Percentiles rank a stretch among this genome's conserved stretches.
Evolutionary conservation across 129 eudicot species (phyloP).

Genomic region (Apium graveolens): DNA sequence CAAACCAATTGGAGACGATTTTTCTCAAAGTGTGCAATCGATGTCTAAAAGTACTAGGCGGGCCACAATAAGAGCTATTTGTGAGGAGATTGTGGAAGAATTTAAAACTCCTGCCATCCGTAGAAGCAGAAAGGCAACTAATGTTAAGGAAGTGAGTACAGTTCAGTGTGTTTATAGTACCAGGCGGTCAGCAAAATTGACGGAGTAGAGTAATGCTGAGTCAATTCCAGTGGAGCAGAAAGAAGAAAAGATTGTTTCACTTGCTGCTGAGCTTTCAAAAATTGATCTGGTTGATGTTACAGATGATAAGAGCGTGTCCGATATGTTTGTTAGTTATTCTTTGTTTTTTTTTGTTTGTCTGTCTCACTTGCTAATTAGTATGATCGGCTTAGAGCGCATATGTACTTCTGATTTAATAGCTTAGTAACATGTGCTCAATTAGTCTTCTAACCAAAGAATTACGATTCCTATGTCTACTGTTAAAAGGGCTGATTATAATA

Average conservation of each 20-base stretch:
- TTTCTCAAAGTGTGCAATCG: conserved; percentile 2
- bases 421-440: too few species aligned
- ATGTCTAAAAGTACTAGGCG: conserved; percentile 31
- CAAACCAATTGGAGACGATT: conserved; percentile 17
- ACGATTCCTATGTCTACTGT: too few species aligned
- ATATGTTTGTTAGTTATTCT: too few species aligned
- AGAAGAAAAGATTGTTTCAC: conserved; percentile 14
- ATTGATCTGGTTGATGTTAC: conserved; percentile 10
- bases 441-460: too few species aligned
- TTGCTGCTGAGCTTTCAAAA: conserved; percentile 12
- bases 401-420: too few species aligned
- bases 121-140: conserved; percentile 10
- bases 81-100: conserved; percentile 21
- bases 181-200: conserved; percentile 43
- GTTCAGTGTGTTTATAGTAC: conserved; percentile 38
- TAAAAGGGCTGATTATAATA: too few species aligned
- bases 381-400: too few species aligned
- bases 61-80: background rate
- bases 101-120: conserved; percentile 19
- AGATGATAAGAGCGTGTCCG: background rate
- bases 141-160: background rate
- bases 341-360: too few species aligned
- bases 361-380: too few species aligned
- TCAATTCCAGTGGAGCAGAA: conserved; percentile 11
- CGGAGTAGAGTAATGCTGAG: conserved; percentile 13